Evolutionary conservation across 2,329 filamentous ascomycete genomes (phyloP).

Genomic region (Chaetomium sp.): DNA sequence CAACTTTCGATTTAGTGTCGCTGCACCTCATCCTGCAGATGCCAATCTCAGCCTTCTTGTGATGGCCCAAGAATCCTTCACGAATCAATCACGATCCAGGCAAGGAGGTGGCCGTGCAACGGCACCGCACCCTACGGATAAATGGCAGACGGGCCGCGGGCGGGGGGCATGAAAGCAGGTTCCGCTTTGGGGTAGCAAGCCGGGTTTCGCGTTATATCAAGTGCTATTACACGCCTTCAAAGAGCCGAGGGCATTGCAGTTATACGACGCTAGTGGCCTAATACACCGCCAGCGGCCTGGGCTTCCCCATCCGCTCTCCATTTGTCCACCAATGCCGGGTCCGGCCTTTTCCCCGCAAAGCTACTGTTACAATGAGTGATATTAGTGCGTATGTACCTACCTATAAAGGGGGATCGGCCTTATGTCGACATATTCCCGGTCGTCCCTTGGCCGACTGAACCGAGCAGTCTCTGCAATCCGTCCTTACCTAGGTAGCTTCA

Average conservation of each 20-base stretch:
- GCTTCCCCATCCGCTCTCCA: background rate
- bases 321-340: slow-evolving; percentile 3
- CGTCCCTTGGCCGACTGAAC: background rate
- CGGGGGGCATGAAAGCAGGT: background rate
- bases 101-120: background rate
- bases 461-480: background rate
- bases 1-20: background rate
- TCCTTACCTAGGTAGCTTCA: background rate
- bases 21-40: no score
- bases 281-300: background rate
- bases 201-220: background rate
- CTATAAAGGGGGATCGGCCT: background rate
- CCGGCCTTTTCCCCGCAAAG: background rate
- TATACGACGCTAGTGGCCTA: background rate
- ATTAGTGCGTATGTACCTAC: background rate
- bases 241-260: background rate
- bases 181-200: background rate
- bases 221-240: background rate
- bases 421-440: background rate
- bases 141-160: background rate
- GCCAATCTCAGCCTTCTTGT: no score
- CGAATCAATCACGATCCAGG: no score
- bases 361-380: background rate
- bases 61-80: no score
- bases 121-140: background rate